These are phyloP conservation scores for Pythium dissimile DNA, from an alignment of 352 stramenopile genomes.

Conservation along the genomic window DNA sequence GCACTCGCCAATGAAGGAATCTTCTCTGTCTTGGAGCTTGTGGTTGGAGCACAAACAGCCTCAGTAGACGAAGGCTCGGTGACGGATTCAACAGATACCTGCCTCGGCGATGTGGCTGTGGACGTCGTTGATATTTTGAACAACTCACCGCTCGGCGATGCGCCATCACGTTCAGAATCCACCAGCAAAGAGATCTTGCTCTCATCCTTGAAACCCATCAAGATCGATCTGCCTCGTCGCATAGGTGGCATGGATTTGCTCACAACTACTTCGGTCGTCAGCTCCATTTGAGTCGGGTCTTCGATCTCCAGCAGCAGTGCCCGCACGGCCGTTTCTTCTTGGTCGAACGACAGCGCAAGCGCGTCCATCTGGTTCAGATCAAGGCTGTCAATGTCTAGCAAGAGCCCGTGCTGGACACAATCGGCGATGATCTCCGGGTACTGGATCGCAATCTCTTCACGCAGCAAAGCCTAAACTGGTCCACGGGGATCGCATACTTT, in stretches of 20 bases:
- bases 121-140: too few species aligned
- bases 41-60: neutral
- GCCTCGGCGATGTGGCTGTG: too few species aligned
- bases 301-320: neutral
- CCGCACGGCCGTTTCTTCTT: neutral
- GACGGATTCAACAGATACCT: too few species aligned
- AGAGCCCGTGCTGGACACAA: neutral
- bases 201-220: too few species aligned
- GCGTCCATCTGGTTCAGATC: neutral
- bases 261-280: too few species aligned
- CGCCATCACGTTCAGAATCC: too few species aligned
- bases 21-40: neutral
- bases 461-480: constrained; percentile 20
- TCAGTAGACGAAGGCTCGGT: neutral
- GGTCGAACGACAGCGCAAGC: neutral
- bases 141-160: neutral
- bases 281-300: too few species aligned
- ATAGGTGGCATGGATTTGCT: neutral
- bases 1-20: neutral
- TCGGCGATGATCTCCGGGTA: constrained; percentile 15
- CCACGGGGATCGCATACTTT: constrained; percentile 2
- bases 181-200: too few species aligned
- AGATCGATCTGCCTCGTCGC: too few species aligned
- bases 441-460: constrained; percentile 16
- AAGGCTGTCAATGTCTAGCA: neutral